phyloP scores from a whole-genome alignment of 2,329 filamentous ascomycete species.

The Colletotrichum scovillei region DNA sequence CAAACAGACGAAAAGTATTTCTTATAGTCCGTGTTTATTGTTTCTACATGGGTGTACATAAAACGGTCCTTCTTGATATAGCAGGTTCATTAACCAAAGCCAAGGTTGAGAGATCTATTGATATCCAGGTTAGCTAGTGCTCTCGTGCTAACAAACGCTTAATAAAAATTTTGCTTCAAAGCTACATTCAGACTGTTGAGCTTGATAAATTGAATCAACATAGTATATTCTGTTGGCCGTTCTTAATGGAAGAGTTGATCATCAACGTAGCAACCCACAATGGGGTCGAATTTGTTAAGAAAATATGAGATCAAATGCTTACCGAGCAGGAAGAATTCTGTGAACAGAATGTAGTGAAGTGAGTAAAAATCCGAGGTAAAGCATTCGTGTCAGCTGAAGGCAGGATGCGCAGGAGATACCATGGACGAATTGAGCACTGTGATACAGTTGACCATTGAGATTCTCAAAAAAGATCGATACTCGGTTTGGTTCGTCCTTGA shows the following conservation, averaged over 20 bases:
- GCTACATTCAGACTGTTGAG: conserved; percentile 37
- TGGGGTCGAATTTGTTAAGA: background rate
- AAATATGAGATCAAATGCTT: background rate
- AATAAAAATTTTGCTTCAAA: background rate
- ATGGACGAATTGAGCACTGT: no score
- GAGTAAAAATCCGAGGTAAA: background rate
- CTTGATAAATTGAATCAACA: conserved; percentile 37
- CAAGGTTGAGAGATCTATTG: background rate
- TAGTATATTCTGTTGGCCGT: conserved; percentile 36
- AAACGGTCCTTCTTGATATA: background rate
- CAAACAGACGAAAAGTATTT: background rate
- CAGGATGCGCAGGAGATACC: background rate
- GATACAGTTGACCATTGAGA: background rate
- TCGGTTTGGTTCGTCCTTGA: background rate
- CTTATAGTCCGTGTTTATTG: background rate
- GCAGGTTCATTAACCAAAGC: background rate
- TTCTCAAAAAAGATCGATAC: background rate
- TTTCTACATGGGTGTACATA: background rate
- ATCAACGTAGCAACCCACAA: conserved; percentile 28
- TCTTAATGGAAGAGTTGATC: conserved; percentile 36
- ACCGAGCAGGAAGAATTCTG: background rate
- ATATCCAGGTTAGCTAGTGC: background rate
- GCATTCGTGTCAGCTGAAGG: background rate
- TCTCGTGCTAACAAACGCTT: background rate
- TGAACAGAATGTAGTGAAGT: background rate